Evolutionary conservation across 2,329 filamentous ascomycete species (phyloP).

Genomic region (Pochonia chlamydosporia): DNA sequence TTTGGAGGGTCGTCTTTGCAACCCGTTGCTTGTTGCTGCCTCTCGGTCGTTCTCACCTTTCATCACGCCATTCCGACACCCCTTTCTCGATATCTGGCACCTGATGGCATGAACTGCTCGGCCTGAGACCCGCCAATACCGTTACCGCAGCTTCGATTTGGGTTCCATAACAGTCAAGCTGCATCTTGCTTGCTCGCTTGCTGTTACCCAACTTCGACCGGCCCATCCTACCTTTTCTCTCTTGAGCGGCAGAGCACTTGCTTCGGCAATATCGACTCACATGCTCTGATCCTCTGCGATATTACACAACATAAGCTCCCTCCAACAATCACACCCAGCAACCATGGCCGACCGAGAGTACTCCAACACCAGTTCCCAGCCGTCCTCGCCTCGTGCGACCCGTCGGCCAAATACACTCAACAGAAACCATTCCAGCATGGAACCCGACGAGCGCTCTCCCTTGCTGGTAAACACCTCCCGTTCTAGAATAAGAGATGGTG

Average conservation of each 20-base stretch:
- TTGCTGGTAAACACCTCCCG: conserved; percentile 31
- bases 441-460: conserved; percentile 39
- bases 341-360: conserved; percentile 25
- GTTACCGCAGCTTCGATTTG: too few relatives aligned
- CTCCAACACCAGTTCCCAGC: conserved; percentile 22
- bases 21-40: too few relatives aligned
- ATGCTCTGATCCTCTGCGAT: background rate
- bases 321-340: background rate
- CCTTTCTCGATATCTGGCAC: too few relatives aligned
- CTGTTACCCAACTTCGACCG: too few relatives aligned
- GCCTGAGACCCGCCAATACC: too few relatives aligned
- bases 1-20: too few relatives aligned
- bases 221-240: background rate
- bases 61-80: too few relatives aligned
- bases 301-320: background rate
- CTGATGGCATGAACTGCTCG: too few relatives aligned
- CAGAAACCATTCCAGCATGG: conserved; percentile 21
- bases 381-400: conserved; percentile 25
- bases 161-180: too few relatives aligned
- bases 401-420: conserved; percentile 21
- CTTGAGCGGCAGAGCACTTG: too few relatives aligned
- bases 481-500: conserved; percentile 35
- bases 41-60: too few relatives aligned
- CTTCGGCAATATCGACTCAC: background rate
- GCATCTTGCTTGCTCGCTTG: too few relatives aligned